Evolutionary conservation across 108 stramenopile genomes (phyloP).

Genomic region (Epithemia pelagica): DNA sequence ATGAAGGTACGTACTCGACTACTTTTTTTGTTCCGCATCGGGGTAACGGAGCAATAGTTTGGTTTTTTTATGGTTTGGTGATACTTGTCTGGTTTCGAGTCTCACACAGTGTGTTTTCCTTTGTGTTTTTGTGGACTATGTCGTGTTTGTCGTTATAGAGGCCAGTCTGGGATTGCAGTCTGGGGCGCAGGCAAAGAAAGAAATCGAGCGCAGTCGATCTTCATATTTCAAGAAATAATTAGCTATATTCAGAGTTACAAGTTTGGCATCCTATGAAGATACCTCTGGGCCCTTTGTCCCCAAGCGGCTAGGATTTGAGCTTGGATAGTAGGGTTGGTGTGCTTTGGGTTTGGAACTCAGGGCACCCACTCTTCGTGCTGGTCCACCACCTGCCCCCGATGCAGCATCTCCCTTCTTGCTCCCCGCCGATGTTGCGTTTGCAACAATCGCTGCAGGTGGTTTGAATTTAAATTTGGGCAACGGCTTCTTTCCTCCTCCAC

Average conservation of each 20-base stretch:
- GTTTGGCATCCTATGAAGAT: background rate
- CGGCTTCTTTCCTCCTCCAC: slow-evolving; percentile 14
- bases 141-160: too few relatives aligned
- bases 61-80: too few relatives aligned
- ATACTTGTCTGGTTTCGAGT: background rate
- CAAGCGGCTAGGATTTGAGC: slow-evolving; percentile 67
- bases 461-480: slow-evolving; percentile 23
- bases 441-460: slow-evolving; percentile 43
- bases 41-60: too few relatives aligned
- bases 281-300: slow-evolving; percentile 31
- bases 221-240: slow-evolving; percentile 70
- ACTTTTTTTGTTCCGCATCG: too few relatives aligned
- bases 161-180: slow-evolving; percentile 63
- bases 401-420: background rate
- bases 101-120: background rate
- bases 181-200: slow-evolving; percentile 80
- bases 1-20: slow-evolving; percentile 69
- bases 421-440: slow-evolving; percentile 26
- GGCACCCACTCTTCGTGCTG: slow-evolving; percentile 56
- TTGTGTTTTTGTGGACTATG: slow-evolving; percentile 11
- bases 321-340: slow-evolving; percentile 74
- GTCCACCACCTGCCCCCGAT: slow-evolving; percentile 22
- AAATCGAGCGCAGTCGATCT: slow-evolving; percentile 77
- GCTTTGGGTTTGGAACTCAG: slow-evolving; percentile 19
- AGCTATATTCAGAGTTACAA: background rate